Evolutionary conservation across 768 basidiomycete genomes (phyloP), one percentile per base, ranked within the genome.

Genomic region (Dioszegia aurantiaca): DNA sequence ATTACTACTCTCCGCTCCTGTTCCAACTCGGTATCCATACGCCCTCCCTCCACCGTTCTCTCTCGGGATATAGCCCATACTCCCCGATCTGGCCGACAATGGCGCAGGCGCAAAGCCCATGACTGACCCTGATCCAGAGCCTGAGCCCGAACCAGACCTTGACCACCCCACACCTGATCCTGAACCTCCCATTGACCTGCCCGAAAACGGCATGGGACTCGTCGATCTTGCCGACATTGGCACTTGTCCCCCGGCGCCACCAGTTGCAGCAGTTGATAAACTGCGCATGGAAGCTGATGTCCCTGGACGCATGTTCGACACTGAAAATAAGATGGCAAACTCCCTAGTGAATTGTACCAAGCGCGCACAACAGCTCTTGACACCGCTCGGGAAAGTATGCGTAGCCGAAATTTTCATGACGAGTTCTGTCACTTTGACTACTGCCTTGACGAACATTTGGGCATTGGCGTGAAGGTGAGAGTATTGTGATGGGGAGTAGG

Each of bases 311-410:
- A 88, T 85, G 0, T 87, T 89, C 6, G 90, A 90, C 45, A 90
- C 86, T 68, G 90, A 88, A 17, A 93, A 79, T 46, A 94, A 80
- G 63, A 90, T 88, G 47, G 88, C 86, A 67, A 91, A 87, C 73
- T 89, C 89, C 75, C 93, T 86, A 11, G 90, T 90, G 12, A 86
- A 83, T 66, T 88, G 87, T 21, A 87, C 88, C 56, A 95, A 81
- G 62, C 83, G 83, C 39, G 86, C 83, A 79, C 90, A 85, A 68
- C 85, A 84, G 54, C 80, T 82, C 59, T 88, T 83, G 41, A 93
- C 79, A 31, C 80, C 76, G 3, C 83, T 77, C 16, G 84, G 82
- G 47, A 85, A 82, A n/a, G 82, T 80, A 59, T 83, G 80, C 17
- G 79, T 77, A 23, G 80, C 80, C 49, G 84, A 84, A 19, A 72